A percentile compares a stretch with the other conserved stretches of the same genome.
These are phyloP conservation scores for Tilletia setariae DNA, from an alignment of 1,284 basidiomycete genomes.

Conservation along the genomic window DNA sequence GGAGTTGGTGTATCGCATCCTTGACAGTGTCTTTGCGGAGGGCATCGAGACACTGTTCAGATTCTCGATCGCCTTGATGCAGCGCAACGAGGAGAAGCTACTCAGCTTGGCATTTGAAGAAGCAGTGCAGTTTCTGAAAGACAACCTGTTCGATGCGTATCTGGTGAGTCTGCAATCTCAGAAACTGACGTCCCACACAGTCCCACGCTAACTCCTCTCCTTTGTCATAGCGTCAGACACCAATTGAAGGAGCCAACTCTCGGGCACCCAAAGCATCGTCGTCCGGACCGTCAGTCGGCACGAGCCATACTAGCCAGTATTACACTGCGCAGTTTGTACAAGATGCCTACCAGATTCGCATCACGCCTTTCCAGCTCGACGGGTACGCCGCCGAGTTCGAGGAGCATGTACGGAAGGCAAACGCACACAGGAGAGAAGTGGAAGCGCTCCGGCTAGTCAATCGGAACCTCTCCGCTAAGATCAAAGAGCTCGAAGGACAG, in stretches of 20 bases:
- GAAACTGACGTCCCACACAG: no score
- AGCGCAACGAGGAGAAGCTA: conserved; percentile 73
- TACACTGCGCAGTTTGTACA: conserved; percentile 41
- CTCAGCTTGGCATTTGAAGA: conserved; percentile 42
- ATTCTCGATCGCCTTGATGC: conserved; percentile 81
- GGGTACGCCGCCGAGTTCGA: conserved; percentile 48
- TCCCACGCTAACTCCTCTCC: no score
- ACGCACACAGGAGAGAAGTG: conserved; percentile 46
- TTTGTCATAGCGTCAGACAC: neutral
- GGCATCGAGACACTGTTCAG: conserved; percentile 96
- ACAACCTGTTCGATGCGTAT: conserved; percentile 44
- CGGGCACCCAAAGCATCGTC: conserved; percentile 1
- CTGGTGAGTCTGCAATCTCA: conserved; percentile 9
- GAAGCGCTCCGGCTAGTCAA: conserved; percentile 50
- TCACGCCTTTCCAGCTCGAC: conserved; percentile 46
- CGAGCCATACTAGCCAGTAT: conserved; percentile 9
- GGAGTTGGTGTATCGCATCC: conserved; percentile 88
- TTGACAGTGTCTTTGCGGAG: conserved; percentile 89
- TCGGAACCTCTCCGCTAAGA: conserved; percentile 40
- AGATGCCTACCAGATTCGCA: conserved; percentile 47
- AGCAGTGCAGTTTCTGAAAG: conserved; percentile 42
- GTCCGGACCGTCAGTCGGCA: neutral
- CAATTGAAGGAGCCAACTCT: neutral
- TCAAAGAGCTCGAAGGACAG: conserved; percentile 48
- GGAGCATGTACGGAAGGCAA: conserved; percentile 40